Conservation (phyloP, 495 filamentous ascomycete genomes). For the Neurospora sp. region DNA sequence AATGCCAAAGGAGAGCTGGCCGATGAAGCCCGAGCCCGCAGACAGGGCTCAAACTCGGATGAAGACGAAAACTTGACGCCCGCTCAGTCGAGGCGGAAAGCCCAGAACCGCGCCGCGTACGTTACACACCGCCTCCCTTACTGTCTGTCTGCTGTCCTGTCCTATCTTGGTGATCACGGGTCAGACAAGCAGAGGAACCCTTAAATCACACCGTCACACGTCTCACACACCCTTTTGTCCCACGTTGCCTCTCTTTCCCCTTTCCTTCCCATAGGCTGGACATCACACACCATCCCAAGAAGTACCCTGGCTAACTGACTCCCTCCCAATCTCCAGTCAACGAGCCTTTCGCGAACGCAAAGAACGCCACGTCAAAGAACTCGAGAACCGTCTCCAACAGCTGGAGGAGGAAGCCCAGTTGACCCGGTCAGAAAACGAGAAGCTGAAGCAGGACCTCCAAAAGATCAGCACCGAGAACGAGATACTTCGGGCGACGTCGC, state of each 20-base stretch:
- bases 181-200: neutral
- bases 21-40: slow-evolving; percentile 27
- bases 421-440: slow-evolving; percentile 60
- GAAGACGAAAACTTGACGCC: slow-evolving; percentile 57
- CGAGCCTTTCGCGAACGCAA: slow-evolving; percentile 96
- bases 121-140: slow-evolving; percentile 27
- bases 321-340: slow-evolving; percentile 46
- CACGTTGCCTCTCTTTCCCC: neutral
- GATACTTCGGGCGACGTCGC: slow-evolving; percentile 75
- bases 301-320: slow-evolving; percentile 6
- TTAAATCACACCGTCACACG: neutral
- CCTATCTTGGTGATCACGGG: neutral
- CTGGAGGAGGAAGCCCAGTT: slow-evolving; percentile 48
- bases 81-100: slow-evolving; percentile 79
- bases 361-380: slow-evolving; percentile 83
- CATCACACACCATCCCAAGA: neutral
- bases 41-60: slow-evolving; percentile 37
- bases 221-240: neutral
- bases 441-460: slow-evolving; percentile 70
- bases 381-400: slow-evolving; percentile 73
- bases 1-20: slow-evolving; percentile 24
- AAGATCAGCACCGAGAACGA: slow-evolving; percentile 82
- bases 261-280: neutral
- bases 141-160: neutral
- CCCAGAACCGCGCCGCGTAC: slow-evolving; percentile 94